Base-by-base conservation (phyloP, 2,329 filamentous ascomycete genomes). In the Fusarium nygamai region DNA sequence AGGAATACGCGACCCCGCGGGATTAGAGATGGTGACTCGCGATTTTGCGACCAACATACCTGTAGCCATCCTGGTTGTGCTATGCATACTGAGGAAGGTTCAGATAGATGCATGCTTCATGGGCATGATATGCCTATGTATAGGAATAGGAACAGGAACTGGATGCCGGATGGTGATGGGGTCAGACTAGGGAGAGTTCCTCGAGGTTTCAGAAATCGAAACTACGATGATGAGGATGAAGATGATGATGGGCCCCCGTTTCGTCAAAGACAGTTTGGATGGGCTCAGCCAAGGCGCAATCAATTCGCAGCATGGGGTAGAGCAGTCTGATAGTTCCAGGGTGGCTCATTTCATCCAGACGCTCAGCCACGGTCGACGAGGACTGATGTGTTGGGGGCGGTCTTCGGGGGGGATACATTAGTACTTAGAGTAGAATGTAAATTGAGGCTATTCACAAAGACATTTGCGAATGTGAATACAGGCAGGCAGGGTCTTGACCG, bases 11-110 rank as follows among this genome's bases (percentile, higher is more conserved):
- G 51, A 5, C 39, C 58, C 41, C 46, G 50, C 22, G 56, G 54
- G 19, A 34, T 34, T 24, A 56, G 33, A 22, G 54, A 50, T 19
- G n/a, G 36, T 14, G 67, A 58, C 17, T 29, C 51, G 50, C 41
- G 11, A 7, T 78, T 74, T 46, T 80, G 77, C 51, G 69, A 73
- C 6, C 38, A 58, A 1, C 79, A 80, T 56, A 58, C 62, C 17
- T 80, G 79, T 31, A 60, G 54, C 13, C 54, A 67, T 19, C 31
- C 61, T 13, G 71, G 69, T n/a, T 80, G 79, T 53, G 38, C 47
- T 22, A 70, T 69, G 47, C 61, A 59, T 47, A 62, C 58, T 31
- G 19, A 27, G 24, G 62, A 56, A 27, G 72, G 61, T 20, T 70
- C 71, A 22, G 61, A 46, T 20, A 72, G 61, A 67, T 78, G 74